Base-by-base conservation (phyloP, 1,284 basidiomycete genomes). In the Trametes pubescens region DNA sequence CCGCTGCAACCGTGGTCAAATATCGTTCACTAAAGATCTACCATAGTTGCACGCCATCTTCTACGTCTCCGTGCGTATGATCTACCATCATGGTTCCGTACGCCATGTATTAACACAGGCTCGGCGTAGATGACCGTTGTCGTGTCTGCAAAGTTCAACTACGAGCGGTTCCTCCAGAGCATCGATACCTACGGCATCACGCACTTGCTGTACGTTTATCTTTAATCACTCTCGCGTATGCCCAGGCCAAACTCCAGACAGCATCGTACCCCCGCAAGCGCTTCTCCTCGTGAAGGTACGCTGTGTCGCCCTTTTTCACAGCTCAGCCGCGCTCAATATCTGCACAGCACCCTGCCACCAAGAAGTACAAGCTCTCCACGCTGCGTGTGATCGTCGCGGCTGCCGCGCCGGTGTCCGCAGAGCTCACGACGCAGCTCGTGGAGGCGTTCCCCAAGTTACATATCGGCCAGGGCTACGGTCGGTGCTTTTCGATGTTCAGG, bases 351-450 rank as follows among this genome's bases (percentile, higher is more conserved):
- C 87, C 91, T n/a, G 82, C 81, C 10, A 82, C 84, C 14, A 86
- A 88, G 69, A 81, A 89, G 38, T 89, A 88, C 70, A 84, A 93
- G 69, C 78, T 95, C 32, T 82, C 79, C 22, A 77, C 80, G 56
- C 75, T 95, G 49, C 80, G 86, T 59, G 79, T 83, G 71, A 80
- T 86, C 62, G 82, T 93, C 76, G 80, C 80, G 32, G 89, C 90
- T 11, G 93, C 91, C 0, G 92, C 92, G 0, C 92, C 92, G 0
- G 76, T 94, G 2, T 87, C 90, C 1, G 78, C 82, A n/a, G 91
- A 91, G 69, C 78, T 92, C 22, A 86, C 83, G 54, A 67, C 79
- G 35, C 81, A 86, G 65, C 72, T 92, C n/a, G 76, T 83, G 49
- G 75, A 80, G 32, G 72, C 89, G 35, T 74, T 93, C 18, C 89